Base-by-base conservation (phyloP, 2,329 filamentous ascomycete genomes). In the Diplocarpon mali region DNA sequence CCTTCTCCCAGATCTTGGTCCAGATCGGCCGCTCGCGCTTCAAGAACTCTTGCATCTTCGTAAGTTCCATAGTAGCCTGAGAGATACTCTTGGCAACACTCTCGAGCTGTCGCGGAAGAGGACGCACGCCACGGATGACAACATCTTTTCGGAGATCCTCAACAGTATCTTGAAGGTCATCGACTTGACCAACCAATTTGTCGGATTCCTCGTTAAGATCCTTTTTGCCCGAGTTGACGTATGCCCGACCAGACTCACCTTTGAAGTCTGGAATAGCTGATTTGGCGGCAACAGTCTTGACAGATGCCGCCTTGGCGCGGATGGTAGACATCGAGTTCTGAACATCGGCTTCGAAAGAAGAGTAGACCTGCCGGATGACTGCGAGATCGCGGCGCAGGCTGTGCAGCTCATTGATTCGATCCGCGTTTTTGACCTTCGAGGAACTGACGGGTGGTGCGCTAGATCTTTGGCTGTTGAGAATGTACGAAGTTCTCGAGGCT, bases 1-100 rank as follows among this genome's bases (percentile, higher is more conserved):
- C 89, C 66, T 93, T 89, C 74, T 96, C 90, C 92, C 92, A 98
- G 53, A 96, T 94, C 76, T 95, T 95, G 44, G 88, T 95, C 90
- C 92, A 98, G 46, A 95, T 72, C 0, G 92, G 92, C 65, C 95
- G 95, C 73, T 98, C 92, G 38, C 78, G 77, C 57, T 80, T 82
- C 67, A 98, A 76, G 69, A 85, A 94, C 13, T 95, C 89, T 61
- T 95, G 85, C 75, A 98, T 83, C 67, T 85, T 89, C 73, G 86
- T 92, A 51, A 98, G 78, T 60, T 95, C 89, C 60, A 87, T 82
- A 39, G 80, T 84, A 28, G 92, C 80, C 44, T 72, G 67, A 39
- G 80, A 79, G 51, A 98, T 88, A 57, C 96, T 90, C 65, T 92
- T 93, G 53, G 83, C 83, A 15, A 95, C 89, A 31, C 70, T 71